phyloP scores from a whole-genome alignment of 192 early-diverging fungal species.

The Coemansia sp. region DNA sequence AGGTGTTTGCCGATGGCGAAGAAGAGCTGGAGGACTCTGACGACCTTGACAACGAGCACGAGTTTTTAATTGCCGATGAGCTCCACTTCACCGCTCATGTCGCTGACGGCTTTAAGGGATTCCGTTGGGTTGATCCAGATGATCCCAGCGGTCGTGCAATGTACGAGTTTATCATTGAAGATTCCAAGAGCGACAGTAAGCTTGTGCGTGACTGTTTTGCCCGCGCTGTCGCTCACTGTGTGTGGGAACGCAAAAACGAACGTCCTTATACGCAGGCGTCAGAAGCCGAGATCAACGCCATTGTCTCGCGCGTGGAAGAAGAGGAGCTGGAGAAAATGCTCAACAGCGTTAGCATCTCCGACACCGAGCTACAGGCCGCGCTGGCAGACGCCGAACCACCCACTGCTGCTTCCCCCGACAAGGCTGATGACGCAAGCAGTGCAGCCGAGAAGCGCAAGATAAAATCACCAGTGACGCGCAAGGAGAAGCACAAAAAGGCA shows the following conservation, averaged over 20 bases:
- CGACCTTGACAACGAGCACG: slow-evolving; percentile 64
- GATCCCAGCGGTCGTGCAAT: background rate
- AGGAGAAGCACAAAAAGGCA: slow-evolving; percentile 9
- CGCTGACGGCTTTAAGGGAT: slow-evolving; percentile 33
- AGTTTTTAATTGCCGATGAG: slow-evolving; percentile 68
- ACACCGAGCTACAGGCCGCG: slow-evolving; percentile 18
- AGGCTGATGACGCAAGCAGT: background rate
- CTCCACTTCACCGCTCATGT: slow-evolving; percentile 26
- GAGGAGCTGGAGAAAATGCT: slow-evolving; percentile 42
- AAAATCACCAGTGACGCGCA: background rate
- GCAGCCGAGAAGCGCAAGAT: too few species aligned
- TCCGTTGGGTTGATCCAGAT: slow-evolving; percentile 35
- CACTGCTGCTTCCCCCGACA: background rate
- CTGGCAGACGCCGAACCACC: slow-evolving; percentile 8
- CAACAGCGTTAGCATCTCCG: slow-evolving; percentile 33
- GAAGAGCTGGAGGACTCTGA: slow-evolving; percentile 59
- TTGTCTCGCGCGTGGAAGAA: slow-evolving; percentile 37
- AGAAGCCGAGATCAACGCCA: slow-evolving; percentile 25
- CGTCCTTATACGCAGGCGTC: slow-evolving; percentile 29
- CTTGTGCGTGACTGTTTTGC: slow-evolving; percentile 36
- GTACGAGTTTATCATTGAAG: slow-evolving; percentile 45
- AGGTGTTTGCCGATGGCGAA: slow-evolving; percentile 78
- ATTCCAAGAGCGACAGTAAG: slow-evolving; percentile 6
- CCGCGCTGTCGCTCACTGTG: slow-evolving; percentile 40
- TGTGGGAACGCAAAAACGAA: slow-evolving; percentile 40